phyloP scores from a whole-genome alignment of 1,284 basidiomycete genomes.

The Hortiboletus rubellus region DNA sequence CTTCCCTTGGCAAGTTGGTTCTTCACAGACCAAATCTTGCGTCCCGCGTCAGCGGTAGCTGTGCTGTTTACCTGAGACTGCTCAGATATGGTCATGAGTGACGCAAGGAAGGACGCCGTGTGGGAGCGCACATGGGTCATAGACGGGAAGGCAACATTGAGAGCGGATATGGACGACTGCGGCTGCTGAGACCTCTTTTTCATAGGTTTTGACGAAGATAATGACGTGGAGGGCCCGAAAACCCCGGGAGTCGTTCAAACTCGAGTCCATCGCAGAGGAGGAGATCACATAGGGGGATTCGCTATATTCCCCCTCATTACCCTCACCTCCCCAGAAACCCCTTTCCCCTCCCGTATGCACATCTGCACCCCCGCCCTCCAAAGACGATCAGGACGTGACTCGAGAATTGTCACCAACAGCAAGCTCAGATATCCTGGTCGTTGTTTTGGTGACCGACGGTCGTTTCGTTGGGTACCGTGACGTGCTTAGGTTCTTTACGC shows the following conservation, averaged over 20 bases:
- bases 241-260: constrained; percentile 14
- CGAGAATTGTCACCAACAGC: constrained; percentile 56
- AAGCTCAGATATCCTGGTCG: constrained; percentile 81
- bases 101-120: constrained; percentile 70
- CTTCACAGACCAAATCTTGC: constrained; percentile 78
- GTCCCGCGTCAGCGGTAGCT: constrained; percentile 76
- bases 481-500: constrained; percentile 76
- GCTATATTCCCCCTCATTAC: constrained; percentile 24
- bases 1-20: constrained; percentile 75
- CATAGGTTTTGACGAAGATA: constrained; percentile 20
- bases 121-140: constrained; percentile 68
- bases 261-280: constrained; percentile 53
- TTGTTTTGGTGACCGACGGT: not conserved
- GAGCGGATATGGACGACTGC: constrained; percentile 32
- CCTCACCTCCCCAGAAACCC: constrained; percentile 31
- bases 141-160: constrained; percentile 34
- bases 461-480: not conserved
- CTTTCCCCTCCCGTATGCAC: constrained; percentile 16
- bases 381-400: constrained; percentile 70
- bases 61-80: constrained; percentile 83
- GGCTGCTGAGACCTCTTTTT: constrained; percentile 22
- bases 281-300: constrained; percentile 46
- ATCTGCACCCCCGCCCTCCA: constrained; percentile 13
- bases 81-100: constrained; percentile 76
- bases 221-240: constrained; percentile 27